Conservation (phyloP, 1,139 yeast genomes). For the Kluyveromyces marxianus region DNA sequence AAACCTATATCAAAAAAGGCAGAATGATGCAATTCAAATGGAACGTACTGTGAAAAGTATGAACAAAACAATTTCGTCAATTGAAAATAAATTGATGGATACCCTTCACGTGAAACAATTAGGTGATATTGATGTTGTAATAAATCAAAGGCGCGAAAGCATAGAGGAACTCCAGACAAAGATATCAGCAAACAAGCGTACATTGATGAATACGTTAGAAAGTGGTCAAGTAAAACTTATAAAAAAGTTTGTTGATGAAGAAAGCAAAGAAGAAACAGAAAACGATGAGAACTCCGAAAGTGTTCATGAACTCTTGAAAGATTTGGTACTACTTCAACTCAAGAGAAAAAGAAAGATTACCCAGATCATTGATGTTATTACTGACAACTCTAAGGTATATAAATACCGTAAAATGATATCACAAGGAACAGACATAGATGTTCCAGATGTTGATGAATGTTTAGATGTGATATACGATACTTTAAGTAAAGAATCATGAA, state of each 20-base stretch:
- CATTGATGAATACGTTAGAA: conserved; percentile 40
- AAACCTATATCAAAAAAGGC: conserved; percentile 18
- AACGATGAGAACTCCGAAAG: conserved; percentile 14
- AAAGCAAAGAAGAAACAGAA: conserved; percentile 29
- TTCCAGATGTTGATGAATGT: conserved; percentile 47
- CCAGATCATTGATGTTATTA: conserved; percentile 40
- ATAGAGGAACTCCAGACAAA: conserved; percentile 27
- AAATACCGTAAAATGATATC: conserved; percentile 79
- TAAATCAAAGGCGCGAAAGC: conserved; percentile 37
- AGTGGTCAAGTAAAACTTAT: conserved; percentile 50
- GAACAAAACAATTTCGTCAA: conserved; percentile 16
- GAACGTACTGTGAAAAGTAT: conserved; percentile 21
- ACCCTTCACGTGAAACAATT: conserved; percentile 41
- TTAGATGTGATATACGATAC: conserved; percentile 27
- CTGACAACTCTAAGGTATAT: conserved; percentile 51
- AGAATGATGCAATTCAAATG: conserved; percentile 15
- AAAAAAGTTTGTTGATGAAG: conserved; percentile 39
- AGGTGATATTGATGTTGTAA: conserved; percentile 37
- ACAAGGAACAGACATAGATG: conserved; percentile 70
- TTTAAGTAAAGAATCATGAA: conserved; percentile 12
- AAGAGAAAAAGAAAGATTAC: conserved; percentile 39
- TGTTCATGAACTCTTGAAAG: conserved; percentile 26
- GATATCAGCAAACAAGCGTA: conserved; percentile 23
- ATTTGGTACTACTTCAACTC: conserved; percentile 41
- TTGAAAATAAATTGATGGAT: conserved; percentile 18